A percentile compares a stretch with the other conserved stretches of the same genome.
phyloP scores from a whole-genome alignment of 2,329 filamentous ascomycete genomes.

The Epichloe gansuensis region DNA sequence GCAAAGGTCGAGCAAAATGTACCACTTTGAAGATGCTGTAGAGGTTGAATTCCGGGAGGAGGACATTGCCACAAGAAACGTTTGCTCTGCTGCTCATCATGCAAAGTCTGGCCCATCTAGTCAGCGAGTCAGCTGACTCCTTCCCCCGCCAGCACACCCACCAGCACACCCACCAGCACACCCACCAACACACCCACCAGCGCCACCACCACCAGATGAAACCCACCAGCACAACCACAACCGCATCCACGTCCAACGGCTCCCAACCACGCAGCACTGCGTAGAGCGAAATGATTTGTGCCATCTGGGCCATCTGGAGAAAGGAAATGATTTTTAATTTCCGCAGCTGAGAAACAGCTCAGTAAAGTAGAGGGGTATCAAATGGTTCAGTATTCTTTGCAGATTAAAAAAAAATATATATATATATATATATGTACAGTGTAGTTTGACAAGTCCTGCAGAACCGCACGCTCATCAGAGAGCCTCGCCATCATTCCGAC shows the following conservation, averaged over 20 bases:
- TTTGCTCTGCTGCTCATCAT: neutral
- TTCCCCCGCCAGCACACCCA: neutral
- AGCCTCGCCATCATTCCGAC: slow-evolving; percentile 60
- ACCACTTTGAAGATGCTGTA: neutral
- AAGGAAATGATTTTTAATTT: neutral
- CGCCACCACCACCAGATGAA: no score
- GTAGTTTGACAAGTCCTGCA: neutral
- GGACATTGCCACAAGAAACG: neutral
- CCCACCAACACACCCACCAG: neutral
- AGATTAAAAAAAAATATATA: neutral
- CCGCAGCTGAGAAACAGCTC: neutral
- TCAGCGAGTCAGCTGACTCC: slow-evolving; percentile 4
- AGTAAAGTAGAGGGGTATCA: neutral
- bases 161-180: neutral
- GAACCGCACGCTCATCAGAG: slow-evolving; percentile 20
- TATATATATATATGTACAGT: no score
- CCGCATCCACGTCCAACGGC: no score
- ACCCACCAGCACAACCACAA: no score
- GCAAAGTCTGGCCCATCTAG: neutral
- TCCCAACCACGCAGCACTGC: no score
- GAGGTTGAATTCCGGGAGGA: neutral
- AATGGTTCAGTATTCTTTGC: neutral
- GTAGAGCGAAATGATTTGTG: no score
- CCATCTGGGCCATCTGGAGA: no score
- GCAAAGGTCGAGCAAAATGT: neutral